phyloP scores from a whole-genome alignment of 1,284 basidiomycete genomes.

The Grifola frondosa region DNA sequence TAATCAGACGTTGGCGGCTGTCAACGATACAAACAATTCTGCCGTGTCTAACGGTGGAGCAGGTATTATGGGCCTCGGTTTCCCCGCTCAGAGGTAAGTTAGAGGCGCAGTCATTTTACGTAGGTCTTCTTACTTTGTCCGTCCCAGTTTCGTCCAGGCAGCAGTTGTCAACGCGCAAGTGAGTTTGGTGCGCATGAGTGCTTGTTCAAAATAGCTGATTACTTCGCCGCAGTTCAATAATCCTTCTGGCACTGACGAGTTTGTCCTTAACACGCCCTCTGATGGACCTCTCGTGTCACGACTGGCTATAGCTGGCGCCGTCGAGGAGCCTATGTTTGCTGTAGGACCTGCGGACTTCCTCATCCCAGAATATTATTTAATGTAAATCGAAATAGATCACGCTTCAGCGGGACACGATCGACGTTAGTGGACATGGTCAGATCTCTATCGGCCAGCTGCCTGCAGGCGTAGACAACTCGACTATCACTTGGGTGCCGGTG shows the following conservation, averaged over 20 bases:
- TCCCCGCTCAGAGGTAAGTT: conserved; percentile 35
- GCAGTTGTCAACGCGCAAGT: conserved; percentile 36
- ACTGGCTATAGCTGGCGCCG: conserved; percentile 40
- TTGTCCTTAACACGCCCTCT: conserved; percentile 38
- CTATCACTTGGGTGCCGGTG: conserved; percentile 44
- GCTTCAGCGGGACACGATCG: conserved; percentile 41
- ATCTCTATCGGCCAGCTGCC: conserved; percentile 44
- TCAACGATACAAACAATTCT: conserved; percentile 37
- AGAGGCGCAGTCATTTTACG: neutral
- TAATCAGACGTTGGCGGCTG: conserved; percentile 35
- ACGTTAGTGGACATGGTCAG: conserved; percentile 37
- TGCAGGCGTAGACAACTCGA: conserved; percentile 36
- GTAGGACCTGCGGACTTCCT: conserved; percentile 18
- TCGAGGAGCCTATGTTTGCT: conserved; percentile 47
- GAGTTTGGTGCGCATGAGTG: neutral
- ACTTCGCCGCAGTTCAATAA: conserved; percentile 24
- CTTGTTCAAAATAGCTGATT: neutral
- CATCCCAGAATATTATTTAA: neutral
- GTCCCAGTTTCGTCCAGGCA: conserved; percentile 40
- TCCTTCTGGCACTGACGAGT: conserved; percentile 37
- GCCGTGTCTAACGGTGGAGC: conserved; percentile 36
- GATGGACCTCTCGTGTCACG: conserved; percentile 48
- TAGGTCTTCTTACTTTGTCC: neutral
- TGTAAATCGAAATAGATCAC: conserved; percentile 26
- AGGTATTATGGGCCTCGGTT: conserved; percentile 42